Percentiles rank a stretch among this genome's conserved stretches.
phyloP scores from a whole-genome alignment of 371 early-diverging fungal genomes.

The Lichtheimia ornata region DNA sequence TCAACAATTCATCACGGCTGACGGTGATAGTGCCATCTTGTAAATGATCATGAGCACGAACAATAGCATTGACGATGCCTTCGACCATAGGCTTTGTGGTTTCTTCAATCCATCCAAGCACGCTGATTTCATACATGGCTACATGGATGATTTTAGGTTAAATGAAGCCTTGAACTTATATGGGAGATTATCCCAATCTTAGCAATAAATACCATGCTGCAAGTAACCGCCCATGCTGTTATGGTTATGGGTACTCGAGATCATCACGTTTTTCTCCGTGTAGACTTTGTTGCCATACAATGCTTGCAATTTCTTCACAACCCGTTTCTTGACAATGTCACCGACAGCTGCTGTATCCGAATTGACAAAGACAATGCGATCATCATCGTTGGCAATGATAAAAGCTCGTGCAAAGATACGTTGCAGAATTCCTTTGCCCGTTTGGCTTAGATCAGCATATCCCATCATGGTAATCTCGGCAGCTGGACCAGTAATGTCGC shows the following conservation, averaged over 20 bases:
- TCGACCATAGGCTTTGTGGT: constrained; percentile 52
- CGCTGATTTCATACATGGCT: constrained; percentile 41
- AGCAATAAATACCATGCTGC: constrained; percentile 36
- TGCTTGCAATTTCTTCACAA: constrained; percentile 28
- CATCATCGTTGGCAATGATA: constrained; percentile 37
- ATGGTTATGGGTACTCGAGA: constrained; percentile 70
- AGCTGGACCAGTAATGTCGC: constrained; percentile 49
- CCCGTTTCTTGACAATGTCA: constrained; percentile 36
- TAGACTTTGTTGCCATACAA: constrained; percentile 26
- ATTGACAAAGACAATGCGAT: constrained; percentile 57
- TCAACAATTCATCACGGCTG: constrained; percentile 37
- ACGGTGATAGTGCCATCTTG: constrained; percentile 34
- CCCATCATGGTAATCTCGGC: constrained; percentile 54
- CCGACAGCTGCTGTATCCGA: constrained; percentile 53
- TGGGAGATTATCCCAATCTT: constrained; percentile 7
- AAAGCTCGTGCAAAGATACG: constrained; percentile 59
- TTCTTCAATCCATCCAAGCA: constrained; percentile 47
- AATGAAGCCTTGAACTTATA: constrained; percentile 3
- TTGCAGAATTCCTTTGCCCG: constrained; percentile 57
- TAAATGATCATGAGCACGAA: constrained; percentile 53
- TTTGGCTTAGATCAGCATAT: constrained; percentile 56
- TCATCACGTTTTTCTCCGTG: constrained; percentile 57
- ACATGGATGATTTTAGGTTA: constrained; percentile 8
- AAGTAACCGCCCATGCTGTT: constrained; percentile 51
- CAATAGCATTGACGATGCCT: constrained; percentile 58